These are phyloP conservation scores for Pythium aquatile DNA, from an alignment of 352 stramenopile species.

Conservation along the genomic window DNA sequence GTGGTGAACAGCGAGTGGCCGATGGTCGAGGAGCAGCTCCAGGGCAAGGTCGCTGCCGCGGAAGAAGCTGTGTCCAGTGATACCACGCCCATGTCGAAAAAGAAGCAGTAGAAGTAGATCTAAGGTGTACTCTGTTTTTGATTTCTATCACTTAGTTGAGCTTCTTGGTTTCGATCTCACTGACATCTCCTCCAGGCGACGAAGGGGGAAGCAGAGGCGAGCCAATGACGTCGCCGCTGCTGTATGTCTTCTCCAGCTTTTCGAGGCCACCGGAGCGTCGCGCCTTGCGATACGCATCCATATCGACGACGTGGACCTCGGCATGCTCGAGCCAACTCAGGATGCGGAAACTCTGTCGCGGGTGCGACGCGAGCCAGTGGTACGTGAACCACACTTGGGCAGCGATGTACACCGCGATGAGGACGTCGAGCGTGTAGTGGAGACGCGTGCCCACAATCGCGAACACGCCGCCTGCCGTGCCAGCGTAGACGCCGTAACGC, in stretches of 20 bases:
- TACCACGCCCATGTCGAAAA: conserved; percentile 45
- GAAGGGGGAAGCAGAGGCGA: not conserved
- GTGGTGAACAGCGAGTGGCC: conserved; percentile 88
- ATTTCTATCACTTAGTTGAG: conserved; percentile 3
- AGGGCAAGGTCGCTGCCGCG: conserved; percentile 19
- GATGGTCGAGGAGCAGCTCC: conserved; percentile 60
- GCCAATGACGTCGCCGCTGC: conserved; percentile 7
- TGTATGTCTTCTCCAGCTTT: conserved; percentile 27
- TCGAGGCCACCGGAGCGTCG: conserved; percentile 50
- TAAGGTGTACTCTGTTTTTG: conserved; percentile 1
- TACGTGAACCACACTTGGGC: conserved; percentile 84
- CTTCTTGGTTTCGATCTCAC: conserved; percentile 12
- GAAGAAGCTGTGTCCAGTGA: not conserved
- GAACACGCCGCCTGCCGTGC: conserved; percentile 65
- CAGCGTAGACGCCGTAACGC: conserved; percentile 74
- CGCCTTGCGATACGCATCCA: conserved; percentile 76
- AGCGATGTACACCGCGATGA: conserved; percentile 87
- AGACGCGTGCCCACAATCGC: conserved; percentile 82
- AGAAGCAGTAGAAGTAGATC: conserved; percentile 32
- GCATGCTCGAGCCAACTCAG: conserved; percentile 84
- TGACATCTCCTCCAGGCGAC: conserved; percentile 11
- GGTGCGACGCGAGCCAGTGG: conserved; percentile 75
- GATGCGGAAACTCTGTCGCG: conserved; percentile 54
- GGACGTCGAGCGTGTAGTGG: conserved; percentile 86
- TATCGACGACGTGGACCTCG: conserved; percentile 77